phyloP scores from a whole-genome alignment of 805 yeast species.

The Candida ipomoeae region DNA sequence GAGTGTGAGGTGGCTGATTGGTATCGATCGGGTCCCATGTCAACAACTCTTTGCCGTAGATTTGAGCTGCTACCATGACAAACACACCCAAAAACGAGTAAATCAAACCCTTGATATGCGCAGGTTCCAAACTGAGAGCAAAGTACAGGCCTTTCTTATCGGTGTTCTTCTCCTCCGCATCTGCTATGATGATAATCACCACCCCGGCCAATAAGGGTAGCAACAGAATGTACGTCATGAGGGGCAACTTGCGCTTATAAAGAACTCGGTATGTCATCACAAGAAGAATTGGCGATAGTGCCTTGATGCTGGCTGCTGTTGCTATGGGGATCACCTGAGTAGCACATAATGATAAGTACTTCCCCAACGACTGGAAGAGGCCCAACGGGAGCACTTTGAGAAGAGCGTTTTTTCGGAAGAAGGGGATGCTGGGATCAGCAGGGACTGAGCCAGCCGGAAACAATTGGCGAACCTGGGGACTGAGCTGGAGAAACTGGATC shows the following conservation, averaged over 20 bases:
- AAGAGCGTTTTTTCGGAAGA: slow-evolving; percentile 30
- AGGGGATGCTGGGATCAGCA: slow-evolving; percentile 19
- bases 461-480: slow-evolving; percentile 17
- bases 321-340: slow-evolving; percentile 64
- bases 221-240: slow-evolving; percentile 48
- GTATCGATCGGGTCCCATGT: slow-evolving; percentile 43
- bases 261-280: slow-evolving; percentile 51
- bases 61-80: slow-evolving; percentile 80
- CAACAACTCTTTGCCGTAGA: slow-evolving; percentile 78
- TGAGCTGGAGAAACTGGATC: slow-evolving; percentile 28
- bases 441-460: slow-evolving; percentile 61
- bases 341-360: slow-evolving; percentile 58
- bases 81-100: slow-evolving; percentile 66
- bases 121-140: slow-evolving; percentile 14
- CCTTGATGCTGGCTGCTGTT: slow-evolving; percentile 67
- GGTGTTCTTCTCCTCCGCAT: slow-evolving; percentile 16
- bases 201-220: slow-evolving; percentile 53
- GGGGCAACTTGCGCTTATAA: slow-evolving; percentile 49
- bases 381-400: slow-evolving; percentile 58
- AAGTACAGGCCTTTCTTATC: not conserved
- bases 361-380: slow-evolving; percentile 61
- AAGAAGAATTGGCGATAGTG: slow-evolving; percentile 60
- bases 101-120: slow-evolving; percentile 55
- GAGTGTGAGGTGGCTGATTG: slow-evolving; percentile 21
- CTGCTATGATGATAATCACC: slow-evolving; percentile 41